Conservation (phyloP, 1,139 yeast species). For the Geotrichum phurueaensis region DNA sequence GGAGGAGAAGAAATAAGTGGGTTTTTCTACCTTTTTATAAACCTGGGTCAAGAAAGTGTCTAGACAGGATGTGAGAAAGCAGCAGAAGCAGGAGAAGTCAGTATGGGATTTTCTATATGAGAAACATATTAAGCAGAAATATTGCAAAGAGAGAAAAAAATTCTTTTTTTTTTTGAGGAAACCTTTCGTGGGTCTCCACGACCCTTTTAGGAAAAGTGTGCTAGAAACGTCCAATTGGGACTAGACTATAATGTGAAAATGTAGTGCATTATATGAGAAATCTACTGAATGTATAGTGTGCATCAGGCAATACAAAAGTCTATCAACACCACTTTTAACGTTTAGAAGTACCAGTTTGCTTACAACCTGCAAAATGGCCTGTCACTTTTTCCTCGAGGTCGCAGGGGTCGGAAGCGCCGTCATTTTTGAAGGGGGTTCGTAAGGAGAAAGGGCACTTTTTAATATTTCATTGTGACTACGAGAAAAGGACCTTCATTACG, state of each 20-base stretch:
- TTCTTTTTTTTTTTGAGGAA: neutral
- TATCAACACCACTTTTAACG: neutral
- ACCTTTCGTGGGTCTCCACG: neutral
- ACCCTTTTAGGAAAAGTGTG: neutral
- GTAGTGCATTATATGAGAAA: neutral
- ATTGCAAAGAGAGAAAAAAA: neutral
- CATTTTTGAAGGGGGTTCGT: too few relatives aligned
- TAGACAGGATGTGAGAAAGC: neutral
- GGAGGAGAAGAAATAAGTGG: neutral
- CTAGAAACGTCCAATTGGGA: neutral
- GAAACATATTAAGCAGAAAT: neutral
- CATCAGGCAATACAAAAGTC: neutral
- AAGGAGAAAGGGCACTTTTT: too few relatives aligned
- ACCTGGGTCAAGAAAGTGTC: neutral
- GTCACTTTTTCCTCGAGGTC: neutral
- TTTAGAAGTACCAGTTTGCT: neutral
- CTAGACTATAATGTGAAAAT: neutral
- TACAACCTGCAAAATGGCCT: neutral
- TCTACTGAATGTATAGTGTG: neutral
- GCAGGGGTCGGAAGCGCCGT: too few relatives aligned
- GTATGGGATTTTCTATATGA: too few relatives aligned
- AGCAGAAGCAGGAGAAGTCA: too few relatives aligned
- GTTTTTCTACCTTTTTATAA: neutral
- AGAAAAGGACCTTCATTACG: too few relatives aligned
- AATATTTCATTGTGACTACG: too few relatives aligned